Evolutionary conservation across 345 rosid genomes (phyloP).

Genomic region (Moricandia moricandioides): DNA sequence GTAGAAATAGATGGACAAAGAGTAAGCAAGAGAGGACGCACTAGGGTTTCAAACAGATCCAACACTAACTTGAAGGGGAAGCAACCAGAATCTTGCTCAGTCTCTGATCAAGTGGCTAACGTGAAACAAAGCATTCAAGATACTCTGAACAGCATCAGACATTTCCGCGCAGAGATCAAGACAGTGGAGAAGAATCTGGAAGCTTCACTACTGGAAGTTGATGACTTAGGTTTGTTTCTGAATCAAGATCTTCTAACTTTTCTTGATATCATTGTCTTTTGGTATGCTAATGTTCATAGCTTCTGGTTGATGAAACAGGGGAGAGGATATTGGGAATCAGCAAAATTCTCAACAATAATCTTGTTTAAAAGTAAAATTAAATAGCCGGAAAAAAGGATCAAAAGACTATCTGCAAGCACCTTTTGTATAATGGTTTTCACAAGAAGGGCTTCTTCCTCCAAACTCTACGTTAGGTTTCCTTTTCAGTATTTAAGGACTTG

Average conservation of each 20-base stretch:
- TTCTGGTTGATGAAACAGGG: slow-evolving; percentile 16
- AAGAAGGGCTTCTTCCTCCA: neutral
- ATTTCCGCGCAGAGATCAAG: slow-evolving; percentile 5
- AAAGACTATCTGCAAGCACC: neutral
- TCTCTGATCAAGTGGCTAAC: slow-evolving; percentile 23
- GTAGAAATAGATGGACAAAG: neutral
- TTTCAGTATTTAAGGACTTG: neutral
- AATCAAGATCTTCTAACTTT: neutral
- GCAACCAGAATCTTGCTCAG: slow-evolving; percentile 18
- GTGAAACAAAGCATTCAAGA: slow-evolving; percentile 13
- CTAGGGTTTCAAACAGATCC: neutral
- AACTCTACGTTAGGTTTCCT: neutral
- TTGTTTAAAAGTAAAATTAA: neutral
- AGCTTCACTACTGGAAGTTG: slow-evolving; percentile 17
- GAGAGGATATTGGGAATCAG: slow-evolving; percentile 29
- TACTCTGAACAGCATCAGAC: slow-evolving; percentile 13
- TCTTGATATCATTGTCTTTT: neutral
- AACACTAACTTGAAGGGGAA: neutral
- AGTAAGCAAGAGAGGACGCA: neutral
- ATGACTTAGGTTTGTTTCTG: slow-evolving; percentile 14
- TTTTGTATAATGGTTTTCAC: neutral
- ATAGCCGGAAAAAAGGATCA: neutral
- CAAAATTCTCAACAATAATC: slow-evolving; percentile 24
- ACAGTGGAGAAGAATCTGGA: slow-evolving; percentile 22
- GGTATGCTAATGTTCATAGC: neutral